Base-by-base conservation (phyloP, 306 rosid species). In the Gastrolobium bilobum region DNA sequence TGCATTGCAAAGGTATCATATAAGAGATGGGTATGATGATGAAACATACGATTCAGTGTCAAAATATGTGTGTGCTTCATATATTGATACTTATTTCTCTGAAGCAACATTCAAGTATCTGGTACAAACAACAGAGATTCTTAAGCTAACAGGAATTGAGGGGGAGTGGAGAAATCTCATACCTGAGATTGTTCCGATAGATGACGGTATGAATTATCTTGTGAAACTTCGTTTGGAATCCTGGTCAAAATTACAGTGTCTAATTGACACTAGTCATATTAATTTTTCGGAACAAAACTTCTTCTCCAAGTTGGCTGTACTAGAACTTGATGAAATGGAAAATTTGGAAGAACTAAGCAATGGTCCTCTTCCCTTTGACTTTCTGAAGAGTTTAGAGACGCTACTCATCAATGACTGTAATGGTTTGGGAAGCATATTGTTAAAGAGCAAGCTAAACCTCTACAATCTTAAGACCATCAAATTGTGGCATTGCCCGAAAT, bases 361-460 rank as follows among this genome's bases (percentile, higher is more conserved):
- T 5, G 62, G 80, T 3, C 6, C 66, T 4, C 1, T 54, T 26
- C 44, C 31, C 30, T 26, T 15, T 39, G 66, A 40, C n/a, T 52
- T 48, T 13, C 2, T 76, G 0, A 39, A 31, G 10, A 31, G 8
- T 34, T 31, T 78, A 78, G 1, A 65, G 14, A 10, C 20, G 0
- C 1, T 53, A 30, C 0, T 0, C 0, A 14, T 66, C 0, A 0
- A 0, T 0, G 0, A 3, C 0, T 78, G 75, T 35, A 0, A 3
- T 0, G 3, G 4, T 30, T 39, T 71, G 9, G 2, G 3, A 60
- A 34, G 39, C 30, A 26, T 42, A 56, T 61, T 62, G n/a, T 29
- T 40, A 9, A 33, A 59, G 46, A 4, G 26, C 33, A 78, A 15
- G n/a, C 37, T 66, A 3, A 50, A 62, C 29, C 59, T 75, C 0